Percentiles rank a stretch among this genome's conserved stretches.
Evolutionary conservation across 768 basidiomycete genomes (phyloP).

Genomic region (Collybiopsis confluens): DNA sequence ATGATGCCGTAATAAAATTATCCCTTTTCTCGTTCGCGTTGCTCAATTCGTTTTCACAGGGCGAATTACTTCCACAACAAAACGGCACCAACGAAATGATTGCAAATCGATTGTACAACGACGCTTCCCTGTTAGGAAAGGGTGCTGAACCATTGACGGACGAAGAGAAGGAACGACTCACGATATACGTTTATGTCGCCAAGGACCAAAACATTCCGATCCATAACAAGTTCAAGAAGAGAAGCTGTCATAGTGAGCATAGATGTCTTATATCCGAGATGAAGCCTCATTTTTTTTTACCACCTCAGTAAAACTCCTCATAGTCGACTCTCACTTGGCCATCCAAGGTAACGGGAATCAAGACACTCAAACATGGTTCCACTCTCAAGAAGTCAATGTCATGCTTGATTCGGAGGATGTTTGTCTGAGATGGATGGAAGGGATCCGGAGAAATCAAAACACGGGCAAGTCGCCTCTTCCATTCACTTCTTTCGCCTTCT

Average conservation of each 20-base stretch:
- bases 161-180: slow-evolving; percentile 33
- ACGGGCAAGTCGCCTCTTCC: slow-evolving; percentile 27
- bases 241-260: slow-evolving; percentile 61
- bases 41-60: slow-evolving; percentile 21
- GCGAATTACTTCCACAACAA: slow-evolving; percentile 61
- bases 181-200: slow-evolving; percentile 56
- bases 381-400: slow-evolving; percentile 67
- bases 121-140: background rate
- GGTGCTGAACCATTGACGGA: slow-evolving; percentile 23
- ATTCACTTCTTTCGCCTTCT: background rate
- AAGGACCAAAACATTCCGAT: slow-evolving; percentile 65
- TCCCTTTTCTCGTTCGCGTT: slow-evolving; percentile 28
- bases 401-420: slow-evolving; percentile 54
- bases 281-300: background rate
- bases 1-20: slow-evolving; percentile 44
- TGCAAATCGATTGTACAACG: slow-evolving; percentile 50
- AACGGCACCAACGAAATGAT: slow-evolving; percentile 75
- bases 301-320: slow-evolving; percentile 55
- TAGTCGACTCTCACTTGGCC: slow-evolving; percentile 59
- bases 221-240: slow-evolving; percentile 60
- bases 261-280: background rate
- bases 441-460: slow-evolving; percentile 49
- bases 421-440: slow-evolving; percentile 53
- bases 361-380: slow-evolving; percentile 69
- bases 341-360: slow-evolving; percentile 74